Conservation (phyloP, 2,329 filamentous ascomycete species). For the Lasiodiplodia theobromae region DNA sequence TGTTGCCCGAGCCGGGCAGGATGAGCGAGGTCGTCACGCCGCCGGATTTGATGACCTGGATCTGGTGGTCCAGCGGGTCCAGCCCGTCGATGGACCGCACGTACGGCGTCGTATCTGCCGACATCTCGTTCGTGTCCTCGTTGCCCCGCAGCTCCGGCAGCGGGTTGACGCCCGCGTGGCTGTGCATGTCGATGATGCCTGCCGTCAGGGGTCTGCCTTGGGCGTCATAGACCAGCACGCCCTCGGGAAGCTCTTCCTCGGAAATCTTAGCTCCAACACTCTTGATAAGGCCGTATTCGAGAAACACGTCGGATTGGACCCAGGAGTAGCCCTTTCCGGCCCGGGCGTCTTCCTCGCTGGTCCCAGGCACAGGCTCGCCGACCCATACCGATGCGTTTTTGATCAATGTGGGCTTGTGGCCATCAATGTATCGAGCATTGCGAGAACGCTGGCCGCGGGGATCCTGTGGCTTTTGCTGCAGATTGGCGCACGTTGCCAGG, state of each 20-base stretch:
- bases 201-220: constrained; percentile 67
- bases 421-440: constrained; percentile 68
- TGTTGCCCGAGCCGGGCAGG: constrained; percentile 74
- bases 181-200: constrained; percentile 77
- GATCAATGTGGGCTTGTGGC: constrained; percentile 67
- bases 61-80: constrained; percentile 68
- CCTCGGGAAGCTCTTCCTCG: constrained; percentile 52
- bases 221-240: constrained; percentile 64
- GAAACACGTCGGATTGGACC: constrained; percentile 65
- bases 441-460: constrained; percentile 63
- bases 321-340: constrained; percentile 67
- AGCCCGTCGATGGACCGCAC: constrained; percentile 72
- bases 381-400: constrained; percentile 72
- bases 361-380: constrained; percentile 65
- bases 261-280: constrained; percentile 57
- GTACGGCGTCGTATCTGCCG: constrained; percentile 70
- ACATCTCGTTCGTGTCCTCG: constrained; percentile 69
- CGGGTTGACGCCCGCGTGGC: constrained; percentile 67
- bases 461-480: constrained; percentile 63
- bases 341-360: constrained; percentile 61
- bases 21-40: constrained; percentile 74
- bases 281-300: constrained; percentile 68
- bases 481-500: constrained; percentile 62
- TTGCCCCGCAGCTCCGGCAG: constrained; percentile 64
- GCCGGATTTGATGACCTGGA: constrained; percentile 74